A percentile compares a stretch with the other conserved stretches of the same genome.
Conservation (phyloP, 306 rosid genomes). For the Cyamopsis tetragonoloba region DNA sequence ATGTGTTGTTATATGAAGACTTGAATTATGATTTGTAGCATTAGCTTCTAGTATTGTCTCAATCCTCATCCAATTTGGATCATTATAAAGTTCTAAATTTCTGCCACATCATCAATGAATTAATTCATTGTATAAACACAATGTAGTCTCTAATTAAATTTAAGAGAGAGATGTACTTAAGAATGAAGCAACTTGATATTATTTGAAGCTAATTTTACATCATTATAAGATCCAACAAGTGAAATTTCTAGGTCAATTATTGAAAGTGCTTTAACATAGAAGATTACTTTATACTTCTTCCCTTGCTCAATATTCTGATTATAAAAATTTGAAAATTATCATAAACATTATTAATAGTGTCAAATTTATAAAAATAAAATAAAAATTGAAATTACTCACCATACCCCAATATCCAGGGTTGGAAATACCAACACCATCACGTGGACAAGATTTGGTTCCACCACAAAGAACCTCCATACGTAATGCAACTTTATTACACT, state of each 20-base stretch:
- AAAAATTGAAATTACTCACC: conserved; percentile 39
- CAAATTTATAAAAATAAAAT: not conserved
- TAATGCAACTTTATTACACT: conserved; percentile 71
- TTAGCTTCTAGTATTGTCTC: conserved; percentile 9
- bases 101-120: not conserved
- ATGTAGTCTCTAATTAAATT: not conserved
- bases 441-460: conserved; percentile 47
- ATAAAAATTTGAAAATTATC: not conserved
- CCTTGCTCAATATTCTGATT: conserved; percentile 74
- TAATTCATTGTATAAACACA: not conserved
- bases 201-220: conserved; percentile 37
- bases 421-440: conserved; percentile 70
- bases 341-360: not conserved
- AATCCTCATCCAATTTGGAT: conserved; percentile 15
- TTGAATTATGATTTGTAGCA: conserved; percentile 10
- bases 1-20: conserved; percentile 28
- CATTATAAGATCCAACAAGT: conserved; percentile 40
- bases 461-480: conserved; percentile 76
- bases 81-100: not conserved
- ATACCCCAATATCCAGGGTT: conserved; percentile 92
- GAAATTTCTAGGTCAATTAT: conserved; percentile 39
- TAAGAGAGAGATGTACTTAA: not conserved
- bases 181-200: conserved; percentile 33
- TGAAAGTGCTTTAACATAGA: conserved; percentile 26
- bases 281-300: conserved; percentile 59